Base-by-base conservation (phyloP, 805 yeast genomes). In the Yarrowia sp. region DNA sequence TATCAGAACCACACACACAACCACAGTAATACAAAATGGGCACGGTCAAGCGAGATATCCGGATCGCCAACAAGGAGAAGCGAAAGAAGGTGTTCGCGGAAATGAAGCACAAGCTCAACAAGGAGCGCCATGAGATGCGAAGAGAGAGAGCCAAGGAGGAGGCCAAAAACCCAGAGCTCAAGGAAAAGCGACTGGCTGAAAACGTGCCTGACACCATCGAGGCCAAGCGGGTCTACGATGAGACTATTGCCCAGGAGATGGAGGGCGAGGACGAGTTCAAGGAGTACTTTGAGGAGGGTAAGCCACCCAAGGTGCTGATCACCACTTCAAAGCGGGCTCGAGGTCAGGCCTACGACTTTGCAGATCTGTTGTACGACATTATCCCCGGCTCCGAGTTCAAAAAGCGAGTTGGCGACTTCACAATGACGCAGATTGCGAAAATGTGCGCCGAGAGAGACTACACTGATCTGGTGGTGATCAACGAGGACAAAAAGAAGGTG, bases 401-500 rank as follows among this genome's bases (percentile, higher is more conserved):
- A 69, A 92, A 93, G 78, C 85, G 99, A 69, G 92, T 92, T 74
- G 84, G 87, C 72, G 94, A 94, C 73, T 93, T 87, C 76, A 83
- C 85, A 42, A 88, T 95, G 84, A 87, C 88, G 71, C 97, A 92
- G 63, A 95, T 95, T 85, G 92, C 96, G 13, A 86, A 86, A 69
- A 86, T 87, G 73, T 91, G 97, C 77, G 76, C 86, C 47, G 91
- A 90, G 75, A 82, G 98, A 75, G 94, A 88, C 20, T 95, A 84
- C 79, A 93, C 98, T 0, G 97, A 93, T 75, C 80, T 95, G 73
- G 81, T 95, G 38, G 92, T 95, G 60, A 86, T 95, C 69, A 95
- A 95, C 76, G 99, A 95, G 78, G 97, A 92, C 79, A 93, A 93
- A 79, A 95, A 94, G 78, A 84, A 84, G 70, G 96, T 95, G 44